Percentiles rank a stretch among this genome's conserved stretches.
Conservation (phyloP, 805 yeast species). For the Pichia nanzhaoensis region DNA sequence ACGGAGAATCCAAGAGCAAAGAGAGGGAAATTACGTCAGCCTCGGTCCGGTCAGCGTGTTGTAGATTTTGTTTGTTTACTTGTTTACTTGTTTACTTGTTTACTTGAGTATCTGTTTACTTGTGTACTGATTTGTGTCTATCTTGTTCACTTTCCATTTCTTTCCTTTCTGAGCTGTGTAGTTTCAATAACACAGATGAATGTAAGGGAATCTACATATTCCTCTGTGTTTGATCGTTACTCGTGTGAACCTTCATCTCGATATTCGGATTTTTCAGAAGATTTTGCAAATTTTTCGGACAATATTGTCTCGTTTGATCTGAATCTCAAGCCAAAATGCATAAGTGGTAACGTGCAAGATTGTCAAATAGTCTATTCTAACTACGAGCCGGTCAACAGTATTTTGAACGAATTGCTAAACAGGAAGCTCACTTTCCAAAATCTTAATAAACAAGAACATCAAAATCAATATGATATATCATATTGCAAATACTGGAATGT, state of each 20-base stretch:
- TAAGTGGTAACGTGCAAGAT: too few relatives aligned
- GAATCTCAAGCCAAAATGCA: too few relatives aligned
- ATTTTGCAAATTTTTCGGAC: too few relatives aligned
- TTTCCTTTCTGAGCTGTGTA: too few relatives aligned
- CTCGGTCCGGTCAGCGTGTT: neutral
- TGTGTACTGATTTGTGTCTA: too few relatives aligned
- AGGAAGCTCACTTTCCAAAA: neutral
- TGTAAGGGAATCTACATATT: conserved; percentile 1
- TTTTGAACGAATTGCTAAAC: neutral
- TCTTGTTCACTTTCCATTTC: too few relatives aligned
- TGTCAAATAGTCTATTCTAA: neutral
- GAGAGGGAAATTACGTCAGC: neutral
- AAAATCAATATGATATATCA: neutral
- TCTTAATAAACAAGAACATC: neutral
- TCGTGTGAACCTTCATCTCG: neutral
- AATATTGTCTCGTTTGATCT: too few relatives aligned
- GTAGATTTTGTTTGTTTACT: too few relatives aligned
- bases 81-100: too few relatives aligned
- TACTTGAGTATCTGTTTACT: too few relatives aligned
- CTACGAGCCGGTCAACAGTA: conserved; percentile 8
- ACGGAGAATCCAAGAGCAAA: conserved; percentile 20
- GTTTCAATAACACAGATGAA: neutral
- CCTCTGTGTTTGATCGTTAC: conserved; percentile 3
- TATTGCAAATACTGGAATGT: conserved; percentile 5
- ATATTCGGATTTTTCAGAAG: neutral